Evolutionary conservation across 345 rosid genomes (phyloP), one percentile per base, ranked within the genome.

Genomic region (Eutrema yunnanense): DNA sequence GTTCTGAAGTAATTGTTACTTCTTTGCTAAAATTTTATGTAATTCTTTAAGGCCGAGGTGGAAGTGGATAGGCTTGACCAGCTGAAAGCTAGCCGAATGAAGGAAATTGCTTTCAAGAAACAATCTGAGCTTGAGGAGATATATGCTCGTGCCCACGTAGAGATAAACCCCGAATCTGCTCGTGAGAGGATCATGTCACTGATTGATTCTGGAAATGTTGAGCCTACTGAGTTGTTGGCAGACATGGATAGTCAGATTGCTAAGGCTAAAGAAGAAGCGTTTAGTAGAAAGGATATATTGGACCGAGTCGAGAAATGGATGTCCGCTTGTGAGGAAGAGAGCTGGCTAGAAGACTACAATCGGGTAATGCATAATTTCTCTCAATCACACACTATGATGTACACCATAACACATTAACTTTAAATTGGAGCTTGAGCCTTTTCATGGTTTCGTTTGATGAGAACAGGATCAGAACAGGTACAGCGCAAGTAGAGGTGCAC

Each of bases 291-390:
- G 84, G 99, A 95, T 2, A 95, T 92, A 73, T 81, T 95, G 84
- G 98, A 95, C 73, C 86, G 92, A 81, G 98, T 95, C 19, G 99
- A 95, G 84, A 95, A 90, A 80, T 95, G 99, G 99, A 95, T 88
- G 98, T 90, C 90, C 48, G 96, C 97, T 75, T 95, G 97, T 80
- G 99, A 95, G 84, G 99, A 95, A 85, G 99, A 95, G 86, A 95
- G 96, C 75, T 95, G 99, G 99, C 91, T 95, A 29, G 99, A 95
- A 70, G 99, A 95, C 69, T 95, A 95, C 76, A 92, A 85, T 67
- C 84, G 98, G 91, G 99, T 92, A 84, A 62, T 9, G 16, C 71
- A 46, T 38, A 10, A 38, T 67, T 13, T 54, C 44, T 26, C 30
- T 58, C 8, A 36, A 0, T 14, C 40, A 33, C 22, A 8, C 51